Percentiles rank a stretch among this genome's conserved stretches.
Evolutionary conservation across 805 yeast species (phyloP).

Genomic region (Myxozyma sirexii): DNA sequence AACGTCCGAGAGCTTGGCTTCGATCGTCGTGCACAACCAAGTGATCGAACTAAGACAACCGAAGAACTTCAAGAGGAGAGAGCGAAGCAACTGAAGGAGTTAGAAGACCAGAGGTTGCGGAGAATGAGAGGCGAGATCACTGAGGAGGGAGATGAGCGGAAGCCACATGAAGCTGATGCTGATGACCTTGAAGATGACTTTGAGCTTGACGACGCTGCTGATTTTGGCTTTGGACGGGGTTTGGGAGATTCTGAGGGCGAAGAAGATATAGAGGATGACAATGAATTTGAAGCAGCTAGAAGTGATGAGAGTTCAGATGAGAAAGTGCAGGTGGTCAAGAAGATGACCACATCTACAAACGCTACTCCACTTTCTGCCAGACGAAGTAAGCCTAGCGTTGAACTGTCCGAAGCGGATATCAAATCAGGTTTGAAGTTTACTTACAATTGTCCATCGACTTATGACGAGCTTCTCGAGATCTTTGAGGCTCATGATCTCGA

Average conservation of each 20-base stretch:
- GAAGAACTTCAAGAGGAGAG: slow-evolving; percentile 47
- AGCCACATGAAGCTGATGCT: slow-evolving; percentile 50
- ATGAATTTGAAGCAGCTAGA: slow-evolving; percentile 43
- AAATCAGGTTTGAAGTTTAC: slow-evolving; percentile 34
- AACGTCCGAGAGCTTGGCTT: slow-evolving; percentile 46
- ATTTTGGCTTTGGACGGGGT: slow-evolving; percentile 40
- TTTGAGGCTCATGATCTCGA: slow-evolving; percentile 72
- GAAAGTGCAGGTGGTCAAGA: neutral
- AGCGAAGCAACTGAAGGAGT: slow-evolving; percentile 40
- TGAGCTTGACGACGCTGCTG: slow-evolving; percentile 48
- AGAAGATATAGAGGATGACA: slow-evolving; percentile 47
- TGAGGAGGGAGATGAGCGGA: slow-evolving; percentile 46
- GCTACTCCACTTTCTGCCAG: neutral
- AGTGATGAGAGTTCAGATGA: slow-evolving; percentile 31
- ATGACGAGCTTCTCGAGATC: slow-evolving; percentile 64
- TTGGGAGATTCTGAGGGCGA: slow-evolving; percentile 36
- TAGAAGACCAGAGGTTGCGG: slow-evolving; percentile 43
- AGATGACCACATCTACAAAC: slow-evolving; percentile 1
- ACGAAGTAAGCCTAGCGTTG: neutral
- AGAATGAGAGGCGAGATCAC: slow-evolving; percentile 45
- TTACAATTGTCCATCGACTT: slow-evolving; percentile 54
- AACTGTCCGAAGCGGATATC: slow-evolving; percentile 11
- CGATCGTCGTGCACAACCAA: slow-evolving; percentile 48
- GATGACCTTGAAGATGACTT: slow-evolving; percentile 34
- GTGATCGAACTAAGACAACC: slow-evolving; percentile 48